Percentiles rank a stretch among this genome's conserved stretches.
Conservation (phyloP, 345 rosid species). For the Clausena lansium region DNA sequence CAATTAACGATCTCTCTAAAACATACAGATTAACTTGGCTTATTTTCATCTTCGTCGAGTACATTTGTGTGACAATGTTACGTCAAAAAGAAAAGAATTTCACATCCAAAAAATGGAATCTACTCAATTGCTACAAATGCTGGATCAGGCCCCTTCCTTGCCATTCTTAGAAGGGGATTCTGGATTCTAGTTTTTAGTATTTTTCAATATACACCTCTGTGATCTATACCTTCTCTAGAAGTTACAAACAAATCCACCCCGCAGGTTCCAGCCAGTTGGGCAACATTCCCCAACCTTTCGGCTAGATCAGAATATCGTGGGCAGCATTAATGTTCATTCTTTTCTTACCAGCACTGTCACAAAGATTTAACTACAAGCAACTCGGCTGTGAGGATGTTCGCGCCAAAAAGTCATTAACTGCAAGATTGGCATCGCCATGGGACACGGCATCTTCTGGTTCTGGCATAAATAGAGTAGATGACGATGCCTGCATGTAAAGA, state of each 20-base stretch:
- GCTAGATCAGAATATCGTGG: neutral
- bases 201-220: slow-evolving; percentile 20
- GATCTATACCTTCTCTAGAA: slow-evolving; percentile 19
- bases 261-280: neutral
- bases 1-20: too few relatives aligned
- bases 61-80: neutral
- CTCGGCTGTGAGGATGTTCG: slow-evolving; percentile 38
- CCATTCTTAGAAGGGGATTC: slow-evolving; percentile 2
- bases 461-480: slow-evolving; percentile 78
- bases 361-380: slow-evolving; percentile 5
- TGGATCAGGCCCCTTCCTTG: slow-evolving; percentile 7
- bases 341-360: slow-evolving; percentile 13
- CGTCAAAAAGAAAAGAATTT: neutral
- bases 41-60: slow-evolving; percentile 11
- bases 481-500: slow-evolving; percentile 58
- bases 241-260: slow-evolving; percentile 12
- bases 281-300: neutral
- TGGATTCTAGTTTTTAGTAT: slow-evolving; percentile 11
- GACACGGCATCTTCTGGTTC: slow-evolving; percentile 96
- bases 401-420: slow-evolving; percentile 84
- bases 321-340: neutral
- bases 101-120: slow-evolving; percentile 4
- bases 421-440: slow-evolving; percentile 88
- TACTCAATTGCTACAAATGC: slow-evolving; percentile 7
- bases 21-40: slow-evolving; percentile 14